Base-by-base conservation (phyloP, 2,329 filamentous ascomycete species). In the Ophiosphaerella narmari region DNA sequence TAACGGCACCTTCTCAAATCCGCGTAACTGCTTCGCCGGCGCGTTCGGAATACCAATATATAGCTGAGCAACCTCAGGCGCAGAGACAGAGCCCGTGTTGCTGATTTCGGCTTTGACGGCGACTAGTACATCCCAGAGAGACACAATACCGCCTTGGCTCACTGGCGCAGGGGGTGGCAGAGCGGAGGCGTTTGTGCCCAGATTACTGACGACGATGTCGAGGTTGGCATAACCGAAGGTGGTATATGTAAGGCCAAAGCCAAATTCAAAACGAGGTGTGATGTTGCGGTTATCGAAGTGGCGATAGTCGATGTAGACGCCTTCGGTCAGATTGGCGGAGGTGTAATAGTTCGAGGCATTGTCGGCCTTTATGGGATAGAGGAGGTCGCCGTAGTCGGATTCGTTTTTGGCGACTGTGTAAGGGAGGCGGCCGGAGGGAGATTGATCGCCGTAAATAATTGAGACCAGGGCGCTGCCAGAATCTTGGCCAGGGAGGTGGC, bases 251-350 rank as follows among this genome's bases (percentile, higher is more conserved):
- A 96, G 79, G 0, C 91, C 91, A 49, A 86, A 90, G 0, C 91
- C 91, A 59, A 96, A 96, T 35, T 89, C 86, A 65, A 86, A 96
- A 0, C 87, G 85, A 1, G 90, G 90, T 13, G 78, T 78, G 51
- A 91, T 47, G 79, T 78, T 65, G 5, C 13, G 23, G 5, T 86
- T 87, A 75, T 96, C 90, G 61, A 96, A 91, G 70, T 90, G 84
- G 6, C 91, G 86, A 74, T 96, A 96, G 75, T 96, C 91, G 58
- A 94, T 84, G 65, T 90, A 90, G 0, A 95, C 74, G 0, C 89
- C 89, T 66, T 96, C 90, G 1, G 31, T 42, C 33, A 82, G 87
- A 78, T 80, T 65, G 18, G 84, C 74, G 91, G 93, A 54, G 88
- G 14, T 8, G 9, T 26, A 23, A 13, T 26, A 84, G 58, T 92